Evolutionary conservation across 2,329 filamentous ascomycete genomes (phyloP).

Genomic region (Microdochium nivale): DNA sequence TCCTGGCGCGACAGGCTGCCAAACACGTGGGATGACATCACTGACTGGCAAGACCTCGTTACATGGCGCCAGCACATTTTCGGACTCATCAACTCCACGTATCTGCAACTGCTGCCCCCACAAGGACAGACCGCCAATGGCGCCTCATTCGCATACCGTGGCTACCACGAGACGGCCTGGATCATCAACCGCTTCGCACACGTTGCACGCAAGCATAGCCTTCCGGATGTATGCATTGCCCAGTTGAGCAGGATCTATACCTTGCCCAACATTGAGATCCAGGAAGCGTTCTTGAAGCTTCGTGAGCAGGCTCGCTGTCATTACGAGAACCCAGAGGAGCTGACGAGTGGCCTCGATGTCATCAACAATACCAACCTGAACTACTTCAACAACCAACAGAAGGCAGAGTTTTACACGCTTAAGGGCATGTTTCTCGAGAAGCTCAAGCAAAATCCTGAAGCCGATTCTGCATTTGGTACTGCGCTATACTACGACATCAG

Average conservation of each 20-base stretch:
- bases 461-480: constrained; percentile 88
- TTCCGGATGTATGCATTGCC: constrained; percentile 94
- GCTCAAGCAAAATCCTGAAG: constrained; percentile 80
- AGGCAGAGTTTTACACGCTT: constrained; percentile 97
- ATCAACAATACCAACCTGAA: constrained; percentile 99
- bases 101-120: constrained; percentile 74
- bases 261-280: constrained; percentile 97
- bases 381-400: constrained; percentile 93
- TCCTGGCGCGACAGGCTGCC: constrained; percentile 94
- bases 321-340: constrained; percentile 89
- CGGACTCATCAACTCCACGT: constrained; percentile 90
- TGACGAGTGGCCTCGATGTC: constrained; percentile 88
- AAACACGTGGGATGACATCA: constrained; percentile 99
- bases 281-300: constrained; percentile 95
- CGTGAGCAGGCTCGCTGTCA: constrained; percentile 99
- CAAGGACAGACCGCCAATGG: constrained; percentile 76
- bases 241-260: constrained; percentile 98
- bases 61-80: constrained; percentile 99
- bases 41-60: constrained; percentile 98
- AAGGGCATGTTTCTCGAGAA: constrained; percentile 99
- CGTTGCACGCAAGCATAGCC: constrained; percentile 91
- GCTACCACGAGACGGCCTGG: constrained; percentile 98
- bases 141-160: constrained; percentile 91
- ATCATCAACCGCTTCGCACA: constrained; percentile 99
- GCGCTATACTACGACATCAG: constrained; percentile 94